phyloP scores from a whole-genome alignment of 2,329 filamentous ascomycete genomes.

The Botryotinia globosa region DNA sequence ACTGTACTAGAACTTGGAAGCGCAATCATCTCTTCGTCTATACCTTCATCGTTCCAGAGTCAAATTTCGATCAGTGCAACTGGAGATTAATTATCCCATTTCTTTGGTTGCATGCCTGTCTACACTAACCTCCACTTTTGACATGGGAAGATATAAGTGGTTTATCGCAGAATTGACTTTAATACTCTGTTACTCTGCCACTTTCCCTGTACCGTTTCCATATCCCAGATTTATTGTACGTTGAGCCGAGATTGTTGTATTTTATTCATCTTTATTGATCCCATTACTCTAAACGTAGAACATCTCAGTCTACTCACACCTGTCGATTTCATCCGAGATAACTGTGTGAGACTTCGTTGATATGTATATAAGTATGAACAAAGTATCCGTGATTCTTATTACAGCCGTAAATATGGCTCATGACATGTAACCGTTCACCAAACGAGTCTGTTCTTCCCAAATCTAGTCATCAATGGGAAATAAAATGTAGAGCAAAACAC shows the following conservation, averaged over 20 bases:
- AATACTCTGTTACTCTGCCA: neutral
- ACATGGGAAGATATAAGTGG: neutral
- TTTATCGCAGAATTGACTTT: neutral
- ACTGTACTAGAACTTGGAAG: neutral
- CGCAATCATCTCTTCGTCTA: neutral
- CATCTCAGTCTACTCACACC: neutral
- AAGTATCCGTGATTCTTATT: neutral
- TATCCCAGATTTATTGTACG: neutral
- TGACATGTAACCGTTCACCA: neutral
- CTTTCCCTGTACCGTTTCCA: neutral
- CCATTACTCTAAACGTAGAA: neutral
- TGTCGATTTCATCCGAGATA: neutral
- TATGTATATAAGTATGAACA: neutral
- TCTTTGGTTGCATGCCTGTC: neutral
- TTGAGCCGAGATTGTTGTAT: neutral
- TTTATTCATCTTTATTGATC: neutral
- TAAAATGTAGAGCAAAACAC: slow-evolving; percentile 22
- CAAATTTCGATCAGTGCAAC: neutral
- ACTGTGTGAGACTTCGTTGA: neutral
- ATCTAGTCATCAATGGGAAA: neutral
- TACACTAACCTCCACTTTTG: neutral
- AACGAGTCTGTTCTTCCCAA: neutral
- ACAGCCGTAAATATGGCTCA: neutral
- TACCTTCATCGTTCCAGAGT: neutral
- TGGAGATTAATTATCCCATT: neutral